Evolutionary conservation across 2,329 filamentous ascomycete genomes (phyloP).

Genomic region (Triangularia setosa): DNA sequence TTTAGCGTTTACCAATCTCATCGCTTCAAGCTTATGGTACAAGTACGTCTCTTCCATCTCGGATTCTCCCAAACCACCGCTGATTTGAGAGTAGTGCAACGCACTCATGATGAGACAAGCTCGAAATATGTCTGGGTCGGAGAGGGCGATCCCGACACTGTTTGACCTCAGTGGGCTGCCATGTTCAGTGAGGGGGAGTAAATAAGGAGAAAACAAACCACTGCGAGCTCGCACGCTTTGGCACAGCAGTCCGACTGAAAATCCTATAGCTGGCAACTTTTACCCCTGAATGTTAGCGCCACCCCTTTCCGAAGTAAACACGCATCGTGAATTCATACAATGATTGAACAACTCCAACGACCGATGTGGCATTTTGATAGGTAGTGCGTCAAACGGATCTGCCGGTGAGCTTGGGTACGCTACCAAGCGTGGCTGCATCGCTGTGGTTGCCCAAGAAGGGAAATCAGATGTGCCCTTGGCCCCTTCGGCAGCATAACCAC

Average conservation of each 20-base stretch:
- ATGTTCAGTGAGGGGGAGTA: background rate
- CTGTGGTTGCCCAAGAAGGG: background rate
- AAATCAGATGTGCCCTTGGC: background rate
- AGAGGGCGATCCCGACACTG: conserved; percentile 15
- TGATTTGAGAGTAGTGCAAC: conserved; percentile 17
- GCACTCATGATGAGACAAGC: conserved; percentile 17
- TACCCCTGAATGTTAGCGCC: background rate
- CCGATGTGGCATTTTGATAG: conserved; percentile 18
- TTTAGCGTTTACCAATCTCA: conserved; percentile 18
- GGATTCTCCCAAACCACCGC: background rate
- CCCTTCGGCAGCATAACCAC: conserved; percentile 16
- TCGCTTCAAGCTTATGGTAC: conserved; percentile 22
- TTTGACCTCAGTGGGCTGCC: background rate
- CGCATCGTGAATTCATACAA: conserved; percentile 11
- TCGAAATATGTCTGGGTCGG: conserved; percentile 17
- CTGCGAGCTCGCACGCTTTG: conserved; percentile 12
- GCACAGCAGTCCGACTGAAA: conserved; percentile 11
- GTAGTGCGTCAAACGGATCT: conserved; percentile 20
- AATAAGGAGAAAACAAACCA: conserved; percentile 8
- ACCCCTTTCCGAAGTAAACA: background rate
- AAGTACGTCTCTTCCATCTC: conserved; percentile 22
- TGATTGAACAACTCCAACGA: conserved; percentile 21
- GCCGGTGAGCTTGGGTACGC: conserved; percentile 7
- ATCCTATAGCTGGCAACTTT: conserved; percentile 17
- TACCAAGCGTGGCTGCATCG: background rate